Conservation (phyloP, 2,329 filamentous ascomycete species). For the Emericellopsis atlantica region DNA sequence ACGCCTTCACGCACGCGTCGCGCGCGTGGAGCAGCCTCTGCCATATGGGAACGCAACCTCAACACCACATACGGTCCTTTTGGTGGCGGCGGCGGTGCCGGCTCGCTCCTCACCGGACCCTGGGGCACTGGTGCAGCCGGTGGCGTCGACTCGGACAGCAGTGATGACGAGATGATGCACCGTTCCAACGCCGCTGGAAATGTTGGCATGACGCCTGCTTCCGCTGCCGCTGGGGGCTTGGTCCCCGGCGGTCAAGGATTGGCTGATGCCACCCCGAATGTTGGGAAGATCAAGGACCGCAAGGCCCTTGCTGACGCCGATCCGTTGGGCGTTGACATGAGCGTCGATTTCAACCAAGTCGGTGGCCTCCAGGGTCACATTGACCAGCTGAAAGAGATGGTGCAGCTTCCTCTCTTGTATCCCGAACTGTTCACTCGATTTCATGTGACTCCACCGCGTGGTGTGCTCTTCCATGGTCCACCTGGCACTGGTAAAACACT, state of each 20-base stretch:
- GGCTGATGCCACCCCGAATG: conserved; percentile 52
- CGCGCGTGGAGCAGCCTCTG: conserved; percentile 44
- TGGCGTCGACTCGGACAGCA: conserved; percentile 86
- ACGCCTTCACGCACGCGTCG: conserved; percentile 58
- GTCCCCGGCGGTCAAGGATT: conserved; percentile 26
- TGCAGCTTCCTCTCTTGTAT: conserved; percentile 84
- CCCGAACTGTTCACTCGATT: conserved; percentile 88
- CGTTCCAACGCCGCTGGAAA: conserved; percentile 45
- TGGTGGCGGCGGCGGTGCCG: conserved; percentile 65
- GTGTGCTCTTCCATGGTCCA: conserved; percentile 92
- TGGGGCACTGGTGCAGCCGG: conserved; percentile 64
- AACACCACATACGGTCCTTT: conserved; percentile 91
- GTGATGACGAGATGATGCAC: conserved; percentile 76
- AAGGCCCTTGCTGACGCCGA: conserved; percentile 89
- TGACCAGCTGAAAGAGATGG: conserved; percentile 97
- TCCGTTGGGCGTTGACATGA: conserved; percentile 83
- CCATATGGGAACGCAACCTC: conserved; percentile 63
- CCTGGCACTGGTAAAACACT: conserved; percentile 96
- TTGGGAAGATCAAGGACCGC: conserved; percentile 88
- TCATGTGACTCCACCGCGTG: conserved; percentile 84
- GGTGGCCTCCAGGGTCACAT: conserved; percentile 89
- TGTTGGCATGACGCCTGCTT: conserved; percentile 47
- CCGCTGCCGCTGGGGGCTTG: conserved; percentile 32
- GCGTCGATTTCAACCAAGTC: conserved; percentile 87
- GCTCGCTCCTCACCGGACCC: conserved; percentile 61